These are phyloP conservation scores for Lactarius akahatsu DNA, from an alignment of 768 basidiomycete species.

Conservation along the genomic window DNA sequence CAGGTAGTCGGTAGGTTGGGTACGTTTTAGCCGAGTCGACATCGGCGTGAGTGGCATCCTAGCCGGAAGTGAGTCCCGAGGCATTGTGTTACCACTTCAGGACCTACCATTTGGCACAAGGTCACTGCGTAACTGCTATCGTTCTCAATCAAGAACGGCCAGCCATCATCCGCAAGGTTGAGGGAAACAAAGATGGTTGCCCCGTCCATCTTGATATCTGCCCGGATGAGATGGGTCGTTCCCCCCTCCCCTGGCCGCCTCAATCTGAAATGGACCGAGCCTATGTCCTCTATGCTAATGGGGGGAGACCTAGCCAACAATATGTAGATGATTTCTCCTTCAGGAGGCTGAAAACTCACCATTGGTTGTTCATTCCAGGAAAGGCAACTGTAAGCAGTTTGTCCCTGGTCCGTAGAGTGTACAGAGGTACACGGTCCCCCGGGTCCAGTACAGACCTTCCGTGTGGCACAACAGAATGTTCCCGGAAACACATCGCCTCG, in stretches of 20 bases:
- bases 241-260: conserved; percentile 42
- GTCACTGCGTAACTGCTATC: conserved; percentile 69
- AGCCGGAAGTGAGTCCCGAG: conserved; percentile 6
- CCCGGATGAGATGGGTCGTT: conserved; percentile 57
- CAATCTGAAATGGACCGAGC: conserved; percentile 73
- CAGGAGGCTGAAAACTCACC: conserved; percentile 42
- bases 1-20: conserved; percentile 55
- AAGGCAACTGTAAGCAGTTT: conserved; percentile 82
- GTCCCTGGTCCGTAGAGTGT: conserved; percentile 63
- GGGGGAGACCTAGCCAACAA: conserved; percentile 73
- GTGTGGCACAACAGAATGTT: conserved; percentile 70
- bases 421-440: conserved; percentile 67
- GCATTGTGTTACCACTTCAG: not conserved
- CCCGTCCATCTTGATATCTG: conserved; percentile 79
- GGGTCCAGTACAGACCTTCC: conserved; percentile 62
- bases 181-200: conserved; percentile 89
- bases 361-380: conserved; percentile 80
- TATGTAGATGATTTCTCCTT: conserved; percentile 12
- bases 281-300: conserved; percentile 90
- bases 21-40: conserved; percentile 44
- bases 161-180: conserved; percentile 60
- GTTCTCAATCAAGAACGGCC: conserved; percentile 93
- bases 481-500: conserved; percentile 74
- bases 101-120: conserved; percentile 71
- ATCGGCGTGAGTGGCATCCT: conserved; percentile 43